A percentile compares a stretch with the other conserved stretches of the same genome.
Evolutionary conservation across 306 rosid genomes (phyloP).

Genomic region (Pterocarpus macrocarpus): DNA sequence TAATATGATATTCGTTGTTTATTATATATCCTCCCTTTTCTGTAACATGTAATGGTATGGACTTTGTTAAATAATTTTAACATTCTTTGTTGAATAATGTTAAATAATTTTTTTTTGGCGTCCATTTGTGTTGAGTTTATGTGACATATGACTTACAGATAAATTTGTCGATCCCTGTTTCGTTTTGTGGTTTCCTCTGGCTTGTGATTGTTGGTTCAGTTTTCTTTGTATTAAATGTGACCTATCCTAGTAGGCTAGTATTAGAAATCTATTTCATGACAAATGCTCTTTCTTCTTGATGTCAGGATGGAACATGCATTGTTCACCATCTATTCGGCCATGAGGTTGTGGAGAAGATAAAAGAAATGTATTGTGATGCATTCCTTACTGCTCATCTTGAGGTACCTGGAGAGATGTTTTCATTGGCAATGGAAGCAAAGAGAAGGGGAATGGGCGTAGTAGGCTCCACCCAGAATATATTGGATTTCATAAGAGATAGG

Average conservation of each 20-base stretch:
- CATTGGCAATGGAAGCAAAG: constrained; percentile 98
- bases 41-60: not conserved
- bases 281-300: constrained; percentile 39
- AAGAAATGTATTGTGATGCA: constrained; percentile 93
- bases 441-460: constrained; percentile 98
- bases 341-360: constrained; percentile 93
- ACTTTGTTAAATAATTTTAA: constrained; percentile 16
- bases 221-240: constrained; percentile 2
- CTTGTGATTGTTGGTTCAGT: constrained; percentile 8
- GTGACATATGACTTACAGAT: not conserved
- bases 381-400: constrained; percentile 97
- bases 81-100: not conserved
- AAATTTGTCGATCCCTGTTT: constrained; percentile 10
- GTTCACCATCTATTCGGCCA: constrained; percentile 94
- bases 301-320: constrained; percentile 92
- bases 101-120: not conserved
- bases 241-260: not conserved
- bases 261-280: constrained; percentile 44
- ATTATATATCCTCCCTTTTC: constrained; percentile 1
- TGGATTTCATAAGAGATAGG: constrained; percentile 88
- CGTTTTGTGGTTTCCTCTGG: not conserved
- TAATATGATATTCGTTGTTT: constrained; percentile 2
- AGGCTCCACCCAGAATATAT: constrained; percentile 91
- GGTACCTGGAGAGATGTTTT: constrained; percentile 99
- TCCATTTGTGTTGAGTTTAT: not conserved